These are phyloP conservation scores for Fennellomyces sp. DNA, from an alignment of 371 early-diverging fungal genomes.

Conservation along the genomic window DNA sequence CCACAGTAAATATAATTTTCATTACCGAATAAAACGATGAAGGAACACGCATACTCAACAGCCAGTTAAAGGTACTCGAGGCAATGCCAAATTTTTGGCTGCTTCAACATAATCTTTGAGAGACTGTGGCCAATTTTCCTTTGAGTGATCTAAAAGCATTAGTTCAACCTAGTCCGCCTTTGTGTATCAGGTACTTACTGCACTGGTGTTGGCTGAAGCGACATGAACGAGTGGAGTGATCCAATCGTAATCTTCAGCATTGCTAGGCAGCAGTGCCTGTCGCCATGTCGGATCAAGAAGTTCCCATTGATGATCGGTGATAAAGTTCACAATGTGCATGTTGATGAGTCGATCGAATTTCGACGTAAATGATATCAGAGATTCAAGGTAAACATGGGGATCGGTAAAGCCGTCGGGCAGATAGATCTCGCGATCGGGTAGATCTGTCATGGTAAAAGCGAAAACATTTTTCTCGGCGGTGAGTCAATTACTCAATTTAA, in stretches of 20 bases:
- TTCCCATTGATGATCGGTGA: conserved; percentile 52
- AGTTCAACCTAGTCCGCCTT: no score
- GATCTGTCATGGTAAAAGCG: conserved; percentile 3
- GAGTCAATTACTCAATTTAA: no score
- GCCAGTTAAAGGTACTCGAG: conserved; percentile 5
- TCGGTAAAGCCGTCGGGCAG: conserved; percentile 4
- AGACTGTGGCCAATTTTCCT: conserved; percentile 15
- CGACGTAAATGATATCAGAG: conserved; percentile 27
- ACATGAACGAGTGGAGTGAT: conserved; percentile 12
- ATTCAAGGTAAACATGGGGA: conserved; percentile 36
- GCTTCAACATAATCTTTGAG: conserved; percentile 10
- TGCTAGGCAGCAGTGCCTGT: conserved; percentile 24
- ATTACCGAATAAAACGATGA: neutral
- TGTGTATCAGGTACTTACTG: no score
- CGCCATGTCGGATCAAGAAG: conserved; percentile 52
- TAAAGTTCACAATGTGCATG: conserved; percentile 56
- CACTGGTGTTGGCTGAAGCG: conserved; percentile 2
- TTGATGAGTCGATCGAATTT: conserved; percentile 45
- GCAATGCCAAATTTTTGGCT: conserved; percentile 5
- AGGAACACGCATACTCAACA: conserved; percentile 13
- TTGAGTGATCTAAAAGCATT: no score
- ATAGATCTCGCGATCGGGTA: conserved; percentile 10
- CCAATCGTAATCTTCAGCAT: conserved; percentile 11
- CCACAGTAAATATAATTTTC: neutral
- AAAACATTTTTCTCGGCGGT: no score